Conservation (phyloP, 2,329 filamentous ascomycete genomes). For the Ceratocystis variospora region DNA sequence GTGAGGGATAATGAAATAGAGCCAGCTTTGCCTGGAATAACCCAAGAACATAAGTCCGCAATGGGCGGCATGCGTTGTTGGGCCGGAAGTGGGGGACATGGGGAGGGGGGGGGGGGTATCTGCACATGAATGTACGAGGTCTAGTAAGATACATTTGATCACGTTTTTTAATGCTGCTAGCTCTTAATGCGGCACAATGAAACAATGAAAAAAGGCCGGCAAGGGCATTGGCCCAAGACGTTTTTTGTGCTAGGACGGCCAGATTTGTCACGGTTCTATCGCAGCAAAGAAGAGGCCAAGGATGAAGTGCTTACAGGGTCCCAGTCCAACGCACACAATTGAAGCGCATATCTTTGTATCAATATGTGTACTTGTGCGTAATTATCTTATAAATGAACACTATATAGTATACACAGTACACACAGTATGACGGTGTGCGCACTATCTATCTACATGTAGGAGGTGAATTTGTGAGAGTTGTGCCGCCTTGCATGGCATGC, state of each 20-base stretch:
- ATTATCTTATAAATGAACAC: background rate
- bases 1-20: background rate
- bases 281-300: background rate
- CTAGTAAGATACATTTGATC: background rate
- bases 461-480: too few relatives aligned
- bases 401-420: too few relatives aligned
- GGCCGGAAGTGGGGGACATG: background rate
- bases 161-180: background rate
- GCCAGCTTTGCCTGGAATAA: background rate
- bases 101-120: background rate
- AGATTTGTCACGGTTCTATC: background rate
- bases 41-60: background rate
- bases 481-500: too few relatives aligned
- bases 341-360: background rate
- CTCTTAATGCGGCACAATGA: background rate
- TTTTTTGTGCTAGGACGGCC: background rate
- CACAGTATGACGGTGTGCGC: too few relatives aligned
- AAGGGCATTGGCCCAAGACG: background rate
- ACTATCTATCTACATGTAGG: too few relatives aligned
- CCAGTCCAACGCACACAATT: too few relatives aligned
- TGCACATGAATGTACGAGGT: background rate
- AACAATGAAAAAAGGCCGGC: background rate
- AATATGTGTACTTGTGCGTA: background rate
- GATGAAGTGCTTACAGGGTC: background rate
- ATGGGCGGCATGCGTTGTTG: constrained; percentile 1